phyloP scores from a whole-genome alignment of 177 flowering plant species.

The Vitis hybrid region DNA sequence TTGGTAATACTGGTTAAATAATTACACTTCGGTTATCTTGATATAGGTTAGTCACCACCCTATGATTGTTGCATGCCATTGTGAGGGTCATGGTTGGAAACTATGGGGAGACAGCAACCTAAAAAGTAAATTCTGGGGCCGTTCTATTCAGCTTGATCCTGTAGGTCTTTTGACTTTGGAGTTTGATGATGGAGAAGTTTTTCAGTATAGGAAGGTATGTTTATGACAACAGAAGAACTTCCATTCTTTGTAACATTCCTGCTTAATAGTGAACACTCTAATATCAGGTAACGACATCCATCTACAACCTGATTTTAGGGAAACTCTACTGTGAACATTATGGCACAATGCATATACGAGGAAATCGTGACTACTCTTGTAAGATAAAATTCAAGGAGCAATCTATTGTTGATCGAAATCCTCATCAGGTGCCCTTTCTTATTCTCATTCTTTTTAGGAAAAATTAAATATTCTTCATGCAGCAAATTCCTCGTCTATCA shows the following conservation, averaged over 20 bases:
- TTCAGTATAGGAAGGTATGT: conserved; percentile 46
- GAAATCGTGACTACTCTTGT: conserved; percentile 35
- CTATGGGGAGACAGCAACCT: conserved; percentile 45
- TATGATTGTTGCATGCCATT: conserved; percentile 38
- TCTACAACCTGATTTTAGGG: conserved; percentile 43
- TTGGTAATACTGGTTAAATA: background rate
- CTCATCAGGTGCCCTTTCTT: conserved; percentile 33
- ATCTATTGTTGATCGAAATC: conserved; percentile 40
- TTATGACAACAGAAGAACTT: background rate
- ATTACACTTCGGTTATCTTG: background rate
- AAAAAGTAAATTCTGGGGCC: conserved; percentile 49
- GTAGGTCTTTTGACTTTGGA: conserved; percentile 39
- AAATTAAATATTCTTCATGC: too few species aligned
- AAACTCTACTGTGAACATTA: conserved; percentile 43
- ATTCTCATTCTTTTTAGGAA: background rate
- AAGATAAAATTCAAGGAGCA: conserved; percentile 46
- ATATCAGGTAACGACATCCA: conserved; percentile 42
- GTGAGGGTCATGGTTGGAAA: conserved; percentile 47
- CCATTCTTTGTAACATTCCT: conserved; percentile 3
- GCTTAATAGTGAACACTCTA: background rate
- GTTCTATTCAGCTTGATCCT: conserved; percentile 50
- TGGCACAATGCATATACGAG: conserved; percentile 40
- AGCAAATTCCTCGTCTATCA: too few species aligned
- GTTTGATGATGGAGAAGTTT: conserved; percentile 50
- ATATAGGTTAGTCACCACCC: conserved; percentile 46